These are phyloP conservation scores for Penicillium expansum DNA, from an alignment of 2,329 filamentous ascomycete species.

Conservation along the genomic window DNA sequence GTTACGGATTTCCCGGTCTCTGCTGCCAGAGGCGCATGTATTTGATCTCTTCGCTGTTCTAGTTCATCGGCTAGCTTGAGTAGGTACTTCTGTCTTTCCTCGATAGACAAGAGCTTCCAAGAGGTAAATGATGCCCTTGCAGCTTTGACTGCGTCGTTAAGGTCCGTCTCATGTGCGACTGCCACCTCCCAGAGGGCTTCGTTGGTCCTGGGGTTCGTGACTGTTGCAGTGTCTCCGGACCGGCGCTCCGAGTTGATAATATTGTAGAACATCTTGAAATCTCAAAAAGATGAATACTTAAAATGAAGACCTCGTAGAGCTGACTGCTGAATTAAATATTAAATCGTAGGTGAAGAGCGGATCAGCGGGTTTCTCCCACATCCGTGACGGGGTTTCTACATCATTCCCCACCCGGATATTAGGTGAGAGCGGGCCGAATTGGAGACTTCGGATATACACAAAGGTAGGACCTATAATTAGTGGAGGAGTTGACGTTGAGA, in stretches of 20 bases:
- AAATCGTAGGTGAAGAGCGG: too few species aligned
- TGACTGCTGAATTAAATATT: background rate
- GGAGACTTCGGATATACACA: background rate
- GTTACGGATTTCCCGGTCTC: background rate
- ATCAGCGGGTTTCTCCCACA: background rate
- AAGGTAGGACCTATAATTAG: background rate
- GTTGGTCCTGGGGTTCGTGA: background rate
- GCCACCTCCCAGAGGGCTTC: background rate
- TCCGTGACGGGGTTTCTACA: background rate
- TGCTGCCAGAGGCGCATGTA: background rate
- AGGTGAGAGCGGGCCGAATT: background rate
- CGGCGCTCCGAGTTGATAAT: background rate
- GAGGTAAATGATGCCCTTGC: background rate
- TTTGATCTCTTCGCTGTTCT: background rate
- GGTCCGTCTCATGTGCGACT: background rate
- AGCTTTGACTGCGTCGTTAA: background rate
- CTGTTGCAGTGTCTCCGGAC: background rate
- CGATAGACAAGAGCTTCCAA: background rate
- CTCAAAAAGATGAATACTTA: background rate
- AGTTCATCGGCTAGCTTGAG: background rate
- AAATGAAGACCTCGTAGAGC: too few species aligned
- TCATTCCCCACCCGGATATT: background rate
- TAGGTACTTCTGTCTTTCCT: background rate
- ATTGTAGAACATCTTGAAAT: background rate
- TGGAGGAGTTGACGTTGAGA: background rate